Base-by-base conservation (phyloP, 345 rosid species). In the Mangifera indica region DNA sequence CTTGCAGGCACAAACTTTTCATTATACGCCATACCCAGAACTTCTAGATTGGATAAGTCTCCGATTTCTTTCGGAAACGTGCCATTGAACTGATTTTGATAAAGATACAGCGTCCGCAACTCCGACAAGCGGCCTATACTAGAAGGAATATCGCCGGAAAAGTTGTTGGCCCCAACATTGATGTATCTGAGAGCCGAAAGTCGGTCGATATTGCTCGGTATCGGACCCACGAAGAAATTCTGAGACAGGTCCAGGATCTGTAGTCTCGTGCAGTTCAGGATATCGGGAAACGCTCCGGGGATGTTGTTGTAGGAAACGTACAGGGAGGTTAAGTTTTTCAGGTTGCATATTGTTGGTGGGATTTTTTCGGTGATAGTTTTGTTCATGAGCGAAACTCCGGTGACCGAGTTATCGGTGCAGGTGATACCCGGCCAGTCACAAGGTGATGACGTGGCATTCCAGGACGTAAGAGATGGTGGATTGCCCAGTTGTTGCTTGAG, bases 41-140 rank as follows among this genome's bases (percentile, higher is more conserved):
- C 34, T 67, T 84, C 89, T 42, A 94, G 92, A 73, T 89, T 87
- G 10, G 74, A 51, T 60, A 94, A 79, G 80, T 88, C 78, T 0
- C 92, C 90, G 32, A 92, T 92, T 80, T 90, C 95, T 81, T 76
- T 79, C 0, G 98, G 98, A 72, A 91, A 84, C 3, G 91, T 88
- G 2, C 97, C 97, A 9, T 87, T 71, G 87, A 86, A 92, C 61
- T 74, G 75, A 58, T 84, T 87, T 68, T 25, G 62, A 81, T 74
- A n/a, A 0, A 90, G 79, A 54, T 56, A 0, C 72, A 95, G 22
- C 1, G 66, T 68, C 48, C 63, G 83, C 73, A 95, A 76, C 72
- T 80, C 74, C 8, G 85, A 17, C 18, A 95, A 53, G 24, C 71
- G 66, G 22, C 91, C 92, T 2, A 92, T 70, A 13, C 72, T 74